Evolutionary conservation across 352 stramenopile genomes (phyloP).

Genomic region (Pythium aphanidermatum): DNA sequence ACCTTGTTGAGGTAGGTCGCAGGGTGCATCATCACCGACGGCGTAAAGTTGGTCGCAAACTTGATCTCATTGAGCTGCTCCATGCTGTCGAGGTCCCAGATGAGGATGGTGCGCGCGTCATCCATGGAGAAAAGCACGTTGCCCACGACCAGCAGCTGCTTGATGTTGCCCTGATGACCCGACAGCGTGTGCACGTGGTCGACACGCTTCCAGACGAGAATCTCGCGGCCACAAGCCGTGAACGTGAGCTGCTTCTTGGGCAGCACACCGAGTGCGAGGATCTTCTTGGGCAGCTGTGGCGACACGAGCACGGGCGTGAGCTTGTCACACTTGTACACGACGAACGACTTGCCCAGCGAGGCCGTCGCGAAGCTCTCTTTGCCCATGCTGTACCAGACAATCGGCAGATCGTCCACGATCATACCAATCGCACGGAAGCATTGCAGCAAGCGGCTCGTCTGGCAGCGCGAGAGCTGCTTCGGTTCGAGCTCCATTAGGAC

Average conservation of each 20-base stretch:
- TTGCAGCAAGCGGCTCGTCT: conserved; percentile 75
- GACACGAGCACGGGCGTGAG: conserved; percentile 82
- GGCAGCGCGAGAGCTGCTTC: conserved; percentile 39
- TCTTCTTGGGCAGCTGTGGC: conserved; percentile 71
- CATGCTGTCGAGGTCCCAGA: conserved; percentile 68
- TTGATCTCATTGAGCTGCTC: conserved; percentile 44
- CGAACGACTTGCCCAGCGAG: conserved; percentile 88
- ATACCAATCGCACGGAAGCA: conserved; percentile 89
- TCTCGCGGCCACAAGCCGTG: conserved; percentile 60
- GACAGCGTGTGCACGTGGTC: conserved; percentile 42
- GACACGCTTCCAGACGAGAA: conserved; percentile 71
- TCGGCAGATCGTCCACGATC: conserved; percentile 81
- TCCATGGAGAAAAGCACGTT: conserved; percentile 71
- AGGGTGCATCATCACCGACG: conserved; percentile 83
- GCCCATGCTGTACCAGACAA: conserved; percentile 84
- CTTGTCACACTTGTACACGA: conserved; percentile 89
- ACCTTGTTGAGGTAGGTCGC: conserved; percentile 95
- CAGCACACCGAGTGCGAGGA: conserved; percentile 53
- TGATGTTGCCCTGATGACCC: conserved; percentile 53
- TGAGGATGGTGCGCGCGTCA: conserved; percentile 36
- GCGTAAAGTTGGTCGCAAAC: conserved; percentile 56
- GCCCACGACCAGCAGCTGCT: conserved; percentile 55
- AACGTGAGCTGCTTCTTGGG: conserved; percentile 74
- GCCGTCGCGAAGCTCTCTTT: conserved; percentile 85
- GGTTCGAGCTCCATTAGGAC: neutral